Base-by-base conservation (phyloP, 208 protist species). In the Leishmania major region DNA sequence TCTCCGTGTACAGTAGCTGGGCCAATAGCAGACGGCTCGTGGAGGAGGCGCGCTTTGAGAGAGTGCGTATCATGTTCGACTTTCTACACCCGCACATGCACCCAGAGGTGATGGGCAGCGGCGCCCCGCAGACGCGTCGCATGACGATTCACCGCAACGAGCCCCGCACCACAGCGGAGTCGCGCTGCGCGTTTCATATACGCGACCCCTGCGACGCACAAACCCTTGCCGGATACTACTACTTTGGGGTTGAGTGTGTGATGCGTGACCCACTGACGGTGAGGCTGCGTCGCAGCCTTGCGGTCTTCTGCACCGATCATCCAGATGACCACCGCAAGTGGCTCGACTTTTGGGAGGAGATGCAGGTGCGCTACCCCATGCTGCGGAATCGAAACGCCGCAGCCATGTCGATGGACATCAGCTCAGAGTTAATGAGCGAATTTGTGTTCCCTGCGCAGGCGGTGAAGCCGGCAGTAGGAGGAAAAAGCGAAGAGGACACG, bases 191-290 rank as follows among this genome's bases (percentile, higher is more conserved):
- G 19, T 87, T 88, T 53, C 62, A 75, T 57, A 57, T 73, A 49
- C 78, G 83, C 7, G 53, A 87, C 60, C 75, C 66, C 2, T 62
- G 69, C 25, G 0, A 49, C 7, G 59, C 31, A 10, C 80, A 84
- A 40, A 53, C 31, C 15, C 60, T 87, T 2, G 66, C 69, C 2
- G 71, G 84, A 11, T 93, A 89, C 77, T 82, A 92, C 75, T 94
- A 91, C 84, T 94, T 94, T 84, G 90, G 90, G 40, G 67, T 92
- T 28, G 90, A 94, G 75, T 80, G 76, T 31, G 70, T 89, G 22
- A 49, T 77, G 49, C 70, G 43, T 7, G 75, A 87, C 62, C 22
- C 69, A 15, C 60, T 31, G 37, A 79, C 79, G 1, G n/a, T 49
- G 25, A 49, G 72, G 15, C 45, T 83, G n/a, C 87, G 81, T 7